Conservation (phyloP, 257 asterid species). For the Nicotiana noctiflora region DNA sequence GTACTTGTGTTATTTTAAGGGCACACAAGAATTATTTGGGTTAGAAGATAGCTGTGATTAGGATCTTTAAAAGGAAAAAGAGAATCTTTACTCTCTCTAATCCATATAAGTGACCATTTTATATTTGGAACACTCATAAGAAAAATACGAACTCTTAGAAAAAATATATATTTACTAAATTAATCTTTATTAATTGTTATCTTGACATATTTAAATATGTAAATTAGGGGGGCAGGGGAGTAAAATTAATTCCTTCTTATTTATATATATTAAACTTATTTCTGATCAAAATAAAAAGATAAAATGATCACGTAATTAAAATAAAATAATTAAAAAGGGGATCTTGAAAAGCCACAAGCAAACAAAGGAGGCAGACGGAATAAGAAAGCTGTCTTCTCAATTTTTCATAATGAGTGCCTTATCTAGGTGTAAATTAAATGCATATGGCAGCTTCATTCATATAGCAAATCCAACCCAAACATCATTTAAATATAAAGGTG, state of each 20-base stretch:
- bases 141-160: too few species aligned
- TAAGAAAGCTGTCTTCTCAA: not conserved
- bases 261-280: too few species aligned
- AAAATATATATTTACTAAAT: too few species aligned
- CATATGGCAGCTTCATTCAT: slow-evolving; percentile 29
- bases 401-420: not conserved
- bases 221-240: too few species aligned
- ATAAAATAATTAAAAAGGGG: not conserved
- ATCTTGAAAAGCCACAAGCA: not conserved
- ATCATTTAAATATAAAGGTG: too few species aligned
- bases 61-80: not conserved
- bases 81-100: not conserved
- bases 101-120: too few species aligned
- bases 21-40: not conserved
- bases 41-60: not conserved
- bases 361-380: not conserved
- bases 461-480: slow-evolving; percentile 17
- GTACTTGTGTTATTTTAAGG: not conserved
- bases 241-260: too few species aligned
- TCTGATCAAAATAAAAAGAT: too few species aligned
- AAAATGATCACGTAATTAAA: too few species aligned
- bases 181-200: too few species aligned
- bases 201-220: too few species aligned
- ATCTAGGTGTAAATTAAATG: slow-evolving; percentile 18
- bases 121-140: too few species aligned